Base-by-base conservation (phyloP, 495 filamentous ascomycete species). In the Penicillium ucsense region DNA sequence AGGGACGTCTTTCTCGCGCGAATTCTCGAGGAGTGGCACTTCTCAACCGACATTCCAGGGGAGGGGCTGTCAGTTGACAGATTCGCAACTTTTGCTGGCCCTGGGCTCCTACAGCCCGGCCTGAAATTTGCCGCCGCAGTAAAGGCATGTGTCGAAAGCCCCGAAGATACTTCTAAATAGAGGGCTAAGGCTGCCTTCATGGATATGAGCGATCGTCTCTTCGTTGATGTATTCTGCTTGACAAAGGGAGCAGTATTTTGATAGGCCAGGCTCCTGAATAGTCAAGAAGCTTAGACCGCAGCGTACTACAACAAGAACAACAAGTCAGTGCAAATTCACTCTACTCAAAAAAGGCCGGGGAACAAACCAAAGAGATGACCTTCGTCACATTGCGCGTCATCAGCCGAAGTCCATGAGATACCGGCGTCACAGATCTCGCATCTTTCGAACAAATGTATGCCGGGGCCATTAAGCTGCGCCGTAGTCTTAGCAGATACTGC, bases 171-270 rank as follows among this genome's bases (percentile, higher is more conserved):
- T 43, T 9, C 48, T 57, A 37, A 52, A 65, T 11, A 49, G 42
- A 3, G 34, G 40, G 20, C 61, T 51, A 7, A 63, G 38, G 3
- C 54, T 56, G n/a, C 41, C 43, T 27, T 47, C 56, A 8, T 49
- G 46, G 5, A 45, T 8, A 29, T 40, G 32, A 38, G 49, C 49
- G 4, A 70, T 38, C 9, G 55, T 12, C n/a, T 73, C 70, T 45
- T 75, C 74, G 38, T 74, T 69, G 4, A 80, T 44, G 50, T 67
- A 80, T 45, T 76, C 66, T 9, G 49, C 66, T 5, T 55, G 56
- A 53, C 79, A 83, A 8, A 56, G 42, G 6, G 68, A 70, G 55
- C 79, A 83, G 47, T 68, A 70, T 50, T 80, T 80, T 6, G 76
- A 74, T 9, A 73, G 56, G 0, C 72, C 71, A 33, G 79, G 78